phyloP scores from a whole-genome alignment of 2,329 filamentous ascomycete species.

The Eutypella sp. region DNA sequence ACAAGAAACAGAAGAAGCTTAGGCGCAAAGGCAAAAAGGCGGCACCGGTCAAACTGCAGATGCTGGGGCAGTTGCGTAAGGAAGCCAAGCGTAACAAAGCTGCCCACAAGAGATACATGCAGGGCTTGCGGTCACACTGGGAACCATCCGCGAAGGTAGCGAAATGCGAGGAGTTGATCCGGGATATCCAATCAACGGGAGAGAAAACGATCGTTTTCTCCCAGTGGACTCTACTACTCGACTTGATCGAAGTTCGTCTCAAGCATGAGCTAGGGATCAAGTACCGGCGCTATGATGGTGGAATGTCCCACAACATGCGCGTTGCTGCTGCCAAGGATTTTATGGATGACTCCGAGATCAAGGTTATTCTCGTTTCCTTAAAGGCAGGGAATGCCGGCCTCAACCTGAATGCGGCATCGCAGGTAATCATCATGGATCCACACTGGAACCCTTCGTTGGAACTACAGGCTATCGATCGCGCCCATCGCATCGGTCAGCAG shows the following conservation, averaged over 20 bases:
- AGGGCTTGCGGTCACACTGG: conserved; percentile 64
- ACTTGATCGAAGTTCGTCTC: conserved; percentile 71
- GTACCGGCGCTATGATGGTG: conserved; percentile 71
- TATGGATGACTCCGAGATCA: conserved; percentile 49
- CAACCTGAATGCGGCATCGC: conserved; percentile 76
- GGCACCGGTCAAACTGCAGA: conserved; percentile 32
- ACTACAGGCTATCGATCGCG: conserved; percentile 85
- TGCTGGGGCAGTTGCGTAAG: conserved; percentile 51
- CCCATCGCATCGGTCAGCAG: conserved; percentile 80
- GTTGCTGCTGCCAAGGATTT: conserved; percentile 65
- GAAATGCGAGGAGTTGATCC: conserved; percentile 61
- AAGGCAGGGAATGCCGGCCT: conserved; percentile 82
- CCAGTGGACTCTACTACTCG: conserved; percentile 74
- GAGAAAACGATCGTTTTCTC: conserved; percentile 81
- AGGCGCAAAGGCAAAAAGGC: conserved; percentile 41
- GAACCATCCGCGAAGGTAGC: conserved; percentile 71
- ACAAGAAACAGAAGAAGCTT: conserved; percentile 35
- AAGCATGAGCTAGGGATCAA: conserved; percentile 44
- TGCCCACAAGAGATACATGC: conserved; percentile 65
- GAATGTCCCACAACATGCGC: conserved; percentile 62
- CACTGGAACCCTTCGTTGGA: conserved; percentile 96
- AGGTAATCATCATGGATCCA: conserved; percentile 86
- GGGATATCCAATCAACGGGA: conserved; percentile 39
- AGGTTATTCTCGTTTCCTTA: conserved; percentile 71
- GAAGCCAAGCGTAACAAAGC: conserved; percentile 59